Evolutionary conservation across 371 early-diverging fungal species (phyloP), one percentile per base, ranked within the genome.

Genomic region (Umbelopsis sp.): DNA sequence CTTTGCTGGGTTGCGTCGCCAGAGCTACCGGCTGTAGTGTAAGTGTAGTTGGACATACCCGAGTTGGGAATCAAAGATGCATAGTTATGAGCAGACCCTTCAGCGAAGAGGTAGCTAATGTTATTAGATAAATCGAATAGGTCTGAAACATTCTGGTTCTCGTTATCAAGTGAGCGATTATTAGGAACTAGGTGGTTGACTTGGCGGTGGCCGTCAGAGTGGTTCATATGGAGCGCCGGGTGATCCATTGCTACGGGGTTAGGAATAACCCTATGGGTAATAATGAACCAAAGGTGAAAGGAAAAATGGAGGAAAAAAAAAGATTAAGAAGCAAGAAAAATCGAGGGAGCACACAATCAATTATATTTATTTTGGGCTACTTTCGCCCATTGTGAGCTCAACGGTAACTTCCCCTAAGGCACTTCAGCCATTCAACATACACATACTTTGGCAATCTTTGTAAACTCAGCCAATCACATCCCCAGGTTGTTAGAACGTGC

Each of bases 331-430:
- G 41, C 12, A 22, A 51, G 20, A 51, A 24, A 22, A 51, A 51
- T 7, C 12, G 29, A 29, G 52, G 29, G 52, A 24, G 22, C 11
- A 35, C 35, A 57, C 57, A 57, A 18, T 29, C 35, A 57, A 57
- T 35, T 18, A 25, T 57, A 57, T 57, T 57, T 25, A 25, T 57
- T 57, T 57, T 57, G 29, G 35, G 57, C 37, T 57, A 14, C 32
- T 53, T 11, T 5, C 10, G 32, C 35, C 57, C 57, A 57, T 57
- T 35, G 57, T 35, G 57, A 57, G 57, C 35, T 35, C 35, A 57
- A 57, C 57, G 57, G 57, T 57, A 57, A 35, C 35, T 57, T 57
- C 57, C 57, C 57, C 57, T 57, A 35, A 57, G 57, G 57, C 57
- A 57, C 57, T 18, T 18, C 57, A 57, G 9, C 32, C 57, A 16